These are phyloP conservation scores for Carpinus viminea DNA, from an alignment of 306 rosid species.

Conservation along the genomic window DNA sequence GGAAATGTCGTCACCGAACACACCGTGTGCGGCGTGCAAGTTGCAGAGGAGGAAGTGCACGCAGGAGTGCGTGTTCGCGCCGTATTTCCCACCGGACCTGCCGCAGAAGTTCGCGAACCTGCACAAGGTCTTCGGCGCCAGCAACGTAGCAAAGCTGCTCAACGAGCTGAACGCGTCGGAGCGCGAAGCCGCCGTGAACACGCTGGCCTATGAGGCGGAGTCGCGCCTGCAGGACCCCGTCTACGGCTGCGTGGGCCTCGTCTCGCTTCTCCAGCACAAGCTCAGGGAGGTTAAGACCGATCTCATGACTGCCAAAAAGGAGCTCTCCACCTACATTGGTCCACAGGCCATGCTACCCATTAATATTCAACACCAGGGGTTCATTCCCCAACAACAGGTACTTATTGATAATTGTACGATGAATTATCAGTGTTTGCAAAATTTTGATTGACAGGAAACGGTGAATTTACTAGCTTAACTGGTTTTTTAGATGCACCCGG, in stretches of 20 bases:
- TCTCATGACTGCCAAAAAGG: conserved; percentile 63
- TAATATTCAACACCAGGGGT: conserved; percentile 14
- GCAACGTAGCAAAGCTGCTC: conserved; percentile 82
- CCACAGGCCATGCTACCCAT: conserved; percentile 55
- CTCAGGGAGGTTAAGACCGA: conserved; percentile 57
- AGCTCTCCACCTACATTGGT: conserved; percentile 70
- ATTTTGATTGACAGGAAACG: too few species aligned
- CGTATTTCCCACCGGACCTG: conserved; percentile 95
- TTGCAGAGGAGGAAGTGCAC: conserved; percentile 78
- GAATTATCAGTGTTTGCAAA: too few species aligned
- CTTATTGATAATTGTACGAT: too few species aligned
- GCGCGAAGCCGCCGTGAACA: conserved; percentile 87
- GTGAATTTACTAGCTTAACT: too few species aligned
- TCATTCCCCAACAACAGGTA: conserved; percentile 35
- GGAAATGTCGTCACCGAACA: conserved; percentile 51
- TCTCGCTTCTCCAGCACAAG: conserved; percentile 75
- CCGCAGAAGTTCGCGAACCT: conserved; percentile 74
- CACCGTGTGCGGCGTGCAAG: conserved; percentile 98
- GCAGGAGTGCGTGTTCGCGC: conserved; percentile 90
- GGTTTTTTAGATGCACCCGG: too few species aligned
- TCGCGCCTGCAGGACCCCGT: conserved; percentile 85
- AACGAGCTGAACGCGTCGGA: conserved; percentile 68
- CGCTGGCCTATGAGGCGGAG: conserved; percentile 86
- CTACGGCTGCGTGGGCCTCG: conserved; percentile 88
- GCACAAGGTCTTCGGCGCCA: conserved; percentile 90